Base-by-base conservation (phyloP, 495 filamentous ascomycete species). In the Xylaria sp. region DNA sequence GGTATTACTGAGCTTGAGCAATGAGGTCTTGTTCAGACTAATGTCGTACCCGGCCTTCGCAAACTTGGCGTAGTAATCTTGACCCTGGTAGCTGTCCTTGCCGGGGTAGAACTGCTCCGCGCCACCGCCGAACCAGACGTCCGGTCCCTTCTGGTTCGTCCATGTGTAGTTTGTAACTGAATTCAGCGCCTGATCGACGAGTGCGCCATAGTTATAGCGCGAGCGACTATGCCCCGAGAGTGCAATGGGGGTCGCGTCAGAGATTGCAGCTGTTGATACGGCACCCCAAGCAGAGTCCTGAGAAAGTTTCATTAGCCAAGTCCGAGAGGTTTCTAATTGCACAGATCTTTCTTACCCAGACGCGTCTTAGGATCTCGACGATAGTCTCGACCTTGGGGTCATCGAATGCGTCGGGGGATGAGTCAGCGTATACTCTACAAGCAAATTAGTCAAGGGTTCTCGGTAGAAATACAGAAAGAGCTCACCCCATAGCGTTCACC, bases 331-430 rank as follows among this genome's bases (percentile, higher is more conserved):
- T 2, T 21, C 35, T 3, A 19, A 2, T 57, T 29, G 31, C 3
- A 17, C 17, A 5, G 21, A 61, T 40, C 3, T 41, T 48, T 41
- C 40, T 83, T 68, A 86, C 82, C 79, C 85, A 88, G 61, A 90
- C 83, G 59, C 91, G 87, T n/a, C 81, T 79, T 75, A 93, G 86
- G 37, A 93, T 82, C 76, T 93, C 91, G 1, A 90, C 86, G 69
- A 93, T 91, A n/a, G 87, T 91, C 80, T 93, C 91, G 35, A 93
- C 87, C 79, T 92, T 93, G 41, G 91, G 91, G 78, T 93, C 91
- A 76, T 93, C 91, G 62, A 90, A 90, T 11, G 84, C 80, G 73
- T 88, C 83, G 14, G 84, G 79, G 29, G 88, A 91, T 0, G 89
- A 91, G 73, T 93, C 91, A 17, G 84, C 89, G 64, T 93, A 93